Base-by-base conservation (phyloP, 2,329 filamentous ascomycete species). In the Xylaria sp. region DNA sequence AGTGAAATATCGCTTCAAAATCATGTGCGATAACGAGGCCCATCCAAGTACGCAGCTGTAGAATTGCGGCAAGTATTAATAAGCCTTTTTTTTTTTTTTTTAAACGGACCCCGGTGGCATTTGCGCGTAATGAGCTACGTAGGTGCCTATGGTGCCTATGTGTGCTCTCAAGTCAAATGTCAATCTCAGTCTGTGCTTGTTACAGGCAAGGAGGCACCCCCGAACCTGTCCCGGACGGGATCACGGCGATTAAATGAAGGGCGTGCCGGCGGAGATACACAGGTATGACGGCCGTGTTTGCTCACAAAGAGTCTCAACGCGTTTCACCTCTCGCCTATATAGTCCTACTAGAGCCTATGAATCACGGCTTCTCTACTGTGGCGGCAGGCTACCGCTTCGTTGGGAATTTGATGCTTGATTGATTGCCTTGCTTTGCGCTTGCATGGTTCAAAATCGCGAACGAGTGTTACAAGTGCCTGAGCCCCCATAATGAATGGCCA, bases 281-380 rank as follows among this genome's bases (percentile, higher is more conserved):
- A 45, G 13, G 50, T 59, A 22, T 17, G 54, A 64, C 61, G 55
- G 47, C 38, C 38, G 47, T 59, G 61, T 67, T 67, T 66, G 61
- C 55, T 64, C 42, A 56, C 13, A 20, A 25, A 33, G 45, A 63
- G 38, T 53, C n/a, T 57, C 39, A 29, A 33, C 9, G 39, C 13
- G 64, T 63, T 59, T 58, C 64, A 66, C 39, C 38, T 63, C 15
- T 44, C 36, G 53, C 36, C 33, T 27, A 36, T 36, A 9, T 11
- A 25, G 63, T 56, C 51, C 11, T 53, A 53, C 54, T 39, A 54
- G 9, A 7, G n/a, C 3, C 17, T 29, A 42, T 53, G 53, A 42
- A 60, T 58, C 29, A 39, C 27, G n/a, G 20, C n/a, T 53, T 44
- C 33, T 13, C 15, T 25, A 15, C 15, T 29, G 20, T 22, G 3